phyloP scores from a whole-genome alignment of 768 basidiomycete species.

The Lactifluus hygrophoroides region DNA sequence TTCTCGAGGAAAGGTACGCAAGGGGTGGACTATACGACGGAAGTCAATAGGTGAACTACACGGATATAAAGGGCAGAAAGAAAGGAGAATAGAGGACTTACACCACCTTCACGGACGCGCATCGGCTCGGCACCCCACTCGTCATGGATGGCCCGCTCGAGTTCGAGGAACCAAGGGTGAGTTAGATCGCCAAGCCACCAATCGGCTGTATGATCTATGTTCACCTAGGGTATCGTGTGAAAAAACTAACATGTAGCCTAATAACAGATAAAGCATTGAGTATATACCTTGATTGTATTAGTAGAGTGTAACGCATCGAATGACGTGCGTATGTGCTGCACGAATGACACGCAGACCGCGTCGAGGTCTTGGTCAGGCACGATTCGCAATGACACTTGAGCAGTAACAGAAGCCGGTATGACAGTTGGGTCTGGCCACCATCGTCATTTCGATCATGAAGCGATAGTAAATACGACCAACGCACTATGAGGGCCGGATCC shows the following conservation, averaged over 20 bases:
- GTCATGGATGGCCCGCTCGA: slow-evolving; percentile 73
- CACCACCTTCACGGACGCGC: slow-evolving; percentile 89
- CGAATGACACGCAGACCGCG: slow-evolving; percentile 52
- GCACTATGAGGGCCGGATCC: slow-evolving; percentile 75
- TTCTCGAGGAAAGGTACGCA: slow-evolving; percentile 92
- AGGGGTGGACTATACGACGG: slow-evolving; percentile 66
- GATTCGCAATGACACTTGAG: slow-evolving; percentile 83
- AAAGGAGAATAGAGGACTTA: slow-evolving; percentile 30
- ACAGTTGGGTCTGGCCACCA: slow-evolving; percentile 62
- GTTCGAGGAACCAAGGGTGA: slow-evolving; percentile 76
- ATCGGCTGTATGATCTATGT: slow-evolving; percentile 75
- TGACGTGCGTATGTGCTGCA: slow-evolving; percentile 44
- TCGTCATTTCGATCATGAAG: not conserved
- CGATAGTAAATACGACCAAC: slow-evolving; percentile 20
- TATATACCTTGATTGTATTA: slow-evolving; percentile 62
- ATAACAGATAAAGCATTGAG: not conserved
- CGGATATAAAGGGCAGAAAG: not conserved
- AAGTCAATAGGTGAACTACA: not conserved
- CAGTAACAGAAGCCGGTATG: slow-evolving; percentile 77
- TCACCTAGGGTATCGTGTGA: slow-evolving; percentile 39
- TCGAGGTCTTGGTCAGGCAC: slow-evolving; percentile 89
- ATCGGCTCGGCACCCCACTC: slow-evolving; percentile 86
- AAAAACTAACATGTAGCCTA: not conserved
- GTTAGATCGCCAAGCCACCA: slow-evolving; percentile 95
- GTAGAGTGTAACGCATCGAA: slow-evolving; percentile 58